Evolutionary conservation across 2,329 filamentous ascomycete species (phyloP).

Genomic region (Dactylellina parvicollis): DNA sequence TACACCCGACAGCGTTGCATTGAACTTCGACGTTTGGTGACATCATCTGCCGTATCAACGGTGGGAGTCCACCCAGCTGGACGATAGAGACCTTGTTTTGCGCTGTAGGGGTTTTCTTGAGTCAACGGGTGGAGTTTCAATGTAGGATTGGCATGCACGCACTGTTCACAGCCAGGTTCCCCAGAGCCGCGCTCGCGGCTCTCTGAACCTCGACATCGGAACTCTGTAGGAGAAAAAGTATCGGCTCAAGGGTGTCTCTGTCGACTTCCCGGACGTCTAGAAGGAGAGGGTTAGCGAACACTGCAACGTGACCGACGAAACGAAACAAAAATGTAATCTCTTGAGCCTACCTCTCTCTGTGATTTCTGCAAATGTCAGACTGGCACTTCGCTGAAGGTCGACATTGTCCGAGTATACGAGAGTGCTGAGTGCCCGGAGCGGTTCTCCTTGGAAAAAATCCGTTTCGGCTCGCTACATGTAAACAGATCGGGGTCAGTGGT

Average conservation of each 20-base stretch:
- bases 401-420: constrained; percentile 99
- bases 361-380: constrained; percentile 97
- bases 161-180: constrained; percentile 98
- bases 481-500: constrained; percentile 21
- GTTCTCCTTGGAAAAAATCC: constrained; percentile 97
- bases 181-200: constrained; percentile 92
- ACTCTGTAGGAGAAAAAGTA: constrained; percentile 92
- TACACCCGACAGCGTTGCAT: constrained; percentile 98
- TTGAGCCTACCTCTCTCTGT: constrained; percentile 85
- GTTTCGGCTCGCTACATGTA: constrained; percentile 82
- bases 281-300: constrained; percentile 24
- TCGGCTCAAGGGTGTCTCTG: constrained; percentile 91
- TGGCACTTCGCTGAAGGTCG: constrained; percentile 94
- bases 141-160: constrained; percentile 60
- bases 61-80: constrained; percentile 84
- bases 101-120: constrained; percentile 72
- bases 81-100: constrained; percentile 99
- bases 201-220: constrained; percentile 96
- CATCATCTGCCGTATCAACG: constrained; percentile 97
- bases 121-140: constrained; percentile 49
- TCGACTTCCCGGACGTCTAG: constrained; percentile 96
- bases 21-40: constrained; percentile 98
- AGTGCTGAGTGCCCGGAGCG: constrained; percentile 90
- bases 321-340: neutral
- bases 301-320: neutral